Conservation (phyloP, 2,329 filamentous ascomycete genomes). For the Xylariaceae sp. region DNA sequence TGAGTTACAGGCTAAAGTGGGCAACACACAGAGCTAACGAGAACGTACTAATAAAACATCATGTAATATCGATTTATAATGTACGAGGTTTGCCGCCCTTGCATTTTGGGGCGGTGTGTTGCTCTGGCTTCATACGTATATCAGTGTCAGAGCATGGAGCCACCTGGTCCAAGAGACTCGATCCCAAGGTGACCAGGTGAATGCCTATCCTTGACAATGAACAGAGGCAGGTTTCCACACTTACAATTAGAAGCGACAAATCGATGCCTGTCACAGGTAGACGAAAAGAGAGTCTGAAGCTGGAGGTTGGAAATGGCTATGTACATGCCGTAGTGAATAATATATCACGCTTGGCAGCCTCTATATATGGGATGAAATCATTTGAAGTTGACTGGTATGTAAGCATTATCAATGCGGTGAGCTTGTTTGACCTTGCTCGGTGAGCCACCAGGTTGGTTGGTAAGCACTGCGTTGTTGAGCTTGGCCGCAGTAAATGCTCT, state of each 20-base stretch:
- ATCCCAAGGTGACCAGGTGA: not conserved
- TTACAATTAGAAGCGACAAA: not conserved
- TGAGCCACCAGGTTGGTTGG: not conserved
- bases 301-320: slow-evolving; percentile 13
- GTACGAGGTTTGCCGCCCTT: not conserved
- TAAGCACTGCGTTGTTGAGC: not conserved
- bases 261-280: not conserved
- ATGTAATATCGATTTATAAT: not conserved
- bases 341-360: not conserved
- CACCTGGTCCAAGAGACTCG: not conserved
- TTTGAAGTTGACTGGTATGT: not conserved
- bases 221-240: not conserved
- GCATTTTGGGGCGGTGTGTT: not conserved
- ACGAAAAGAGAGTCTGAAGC: not conserved
- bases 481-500: not conserved
- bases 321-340: not conserved
- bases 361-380: not conserved
- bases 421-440: not conserved
- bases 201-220: not conserved
- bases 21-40: not conserved
- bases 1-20: not conserved
- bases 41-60: not conserved
- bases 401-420: not conserved
- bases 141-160: not conserved
- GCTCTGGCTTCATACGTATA: not conserved